These are phyloP conservation scores for Saxophila tyrrhenica DNA, from an alignment of 495 filamentous ascomycete species.

Conservation along the genomic window DNA sequence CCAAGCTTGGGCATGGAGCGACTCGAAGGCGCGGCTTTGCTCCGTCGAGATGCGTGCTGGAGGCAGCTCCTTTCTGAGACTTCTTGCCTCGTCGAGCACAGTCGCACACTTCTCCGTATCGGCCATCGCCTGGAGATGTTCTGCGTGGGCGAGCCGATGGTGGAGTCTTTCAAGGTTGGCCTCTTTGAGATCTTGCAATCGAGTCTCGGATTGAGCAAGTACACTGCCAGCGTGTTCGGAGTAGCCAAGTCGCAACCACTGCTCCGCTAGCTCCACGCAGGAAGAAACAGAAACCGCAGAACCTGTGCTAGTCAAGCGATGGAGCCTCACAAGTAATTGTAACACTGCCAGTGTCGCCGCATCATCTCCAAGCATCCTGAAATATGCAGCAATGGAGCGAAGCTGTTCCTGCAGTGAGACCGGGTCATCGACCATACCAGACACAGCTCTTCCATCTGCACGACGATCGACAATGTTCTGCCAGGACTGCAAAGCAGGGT, in stretches of 20 bases:
- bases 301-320: not conserved
- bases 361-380: conserved; percentile 60
- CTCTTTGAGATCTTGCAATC: conserved; percentile 19
- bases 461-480: no score
- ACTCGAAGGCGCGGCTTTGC: conserved; percentile 4
- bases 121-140: conserved; percentile 61
- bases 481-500: conserved; percentile 41
- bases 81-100: conserved; percentile 1
- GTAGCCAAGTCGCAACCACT: conserved; percentile 68
- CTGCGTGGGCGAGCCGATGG: conserved; percentile 60
- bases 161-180: conserved; percentile 43
- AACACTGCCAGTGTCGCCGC: conserved; percentile 32
- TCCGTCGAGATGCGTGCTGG: conserved; percentile 1
- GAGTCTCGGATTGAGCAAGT: not conserved
- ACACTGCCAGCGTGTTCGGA: conserved; percentile 48
- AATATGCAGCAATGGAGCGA: conserved; percentile 60
- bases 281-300: not conserved
- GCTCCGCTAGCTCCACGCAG: conserved; percentile 17
- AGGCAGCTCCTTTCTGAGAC: not conserved
- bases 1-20: conserved; percentile 9
- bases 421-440: conserved; percentile 50
- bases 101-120: conserved; percentile 28
- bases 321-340: conserved; percentile 39
- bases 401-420: conserved; percentile 51
- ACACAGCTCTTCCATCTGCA: no score